phyloP scores from a whole-genome alignment of 225 moss, liverwort and hornwort genomes.

The Rhytidiadelphus loreus region DNA sequence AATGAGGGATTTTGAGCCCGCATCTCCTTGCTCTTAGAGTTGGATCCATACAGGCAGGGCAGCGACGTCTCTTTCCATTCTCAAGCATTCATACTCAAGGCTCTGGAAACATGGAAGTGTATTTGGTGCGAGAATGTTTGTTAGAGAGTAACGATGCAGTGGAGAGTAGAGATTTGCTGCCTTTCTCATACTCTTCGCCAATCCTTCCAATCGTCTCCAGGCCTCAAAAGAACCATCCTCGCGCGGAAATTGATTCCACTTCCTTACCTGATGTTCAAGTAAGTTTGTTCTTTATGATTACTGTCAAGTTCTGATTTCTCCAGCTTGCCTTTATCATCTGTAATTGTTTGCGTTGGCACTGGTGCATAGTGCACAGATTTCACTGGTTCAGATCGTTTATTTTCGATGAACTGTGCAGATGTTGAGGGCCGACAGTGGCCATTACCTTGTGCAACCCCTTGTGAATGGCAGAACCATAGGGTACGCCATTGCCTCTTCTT shows the following conservation, averaged over 20 bases:
- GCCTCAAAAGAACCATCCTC: conserved; percentile 17
- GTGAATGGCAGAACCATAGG: conserved; percentile 77
- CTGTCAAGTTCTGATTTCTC: background rate
- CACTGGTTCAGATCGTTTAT: background rate
- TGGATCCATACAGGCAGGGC: conserved; percentile 22
- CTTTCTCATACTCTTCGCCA: conserved; percentile 23
- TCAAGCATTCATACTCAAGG: conserved; percentile 22
- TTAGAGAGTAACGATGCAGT: background rate
- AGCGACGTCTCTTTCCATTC: conserved; percentile 26
- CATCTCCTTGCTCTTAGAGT: conserved; percentile 3
- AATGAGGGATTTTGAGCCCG: background rate
- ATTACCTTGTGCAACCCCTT: conserved; percentile 83
- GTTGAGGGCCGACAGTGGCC: conserved; percentile 71
- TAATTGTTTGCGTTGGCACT: background rate
- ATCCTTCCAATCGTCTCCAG: conserved; percentile 4
- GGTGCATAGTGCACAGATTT: background rate
- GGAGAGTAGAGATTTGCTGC: background rate
- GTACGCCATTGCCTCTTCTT: conserved; percentile 9
- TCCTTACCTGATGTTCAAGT: conserved; percentile 31
- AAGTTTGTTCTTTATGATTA: background rate
- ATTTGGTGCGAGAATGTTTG: conserved; percentile 7
- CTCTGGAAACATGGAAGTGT: conserved; percentile 39
- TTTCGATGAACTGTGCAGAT: conserved; percentile 45
- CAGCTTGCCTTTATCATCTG: background rate
- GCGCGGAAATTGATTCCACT: conserved; percentile 7